Conservation (phyloP, 257 asterid species). For the Petunia secreta region DNA sequence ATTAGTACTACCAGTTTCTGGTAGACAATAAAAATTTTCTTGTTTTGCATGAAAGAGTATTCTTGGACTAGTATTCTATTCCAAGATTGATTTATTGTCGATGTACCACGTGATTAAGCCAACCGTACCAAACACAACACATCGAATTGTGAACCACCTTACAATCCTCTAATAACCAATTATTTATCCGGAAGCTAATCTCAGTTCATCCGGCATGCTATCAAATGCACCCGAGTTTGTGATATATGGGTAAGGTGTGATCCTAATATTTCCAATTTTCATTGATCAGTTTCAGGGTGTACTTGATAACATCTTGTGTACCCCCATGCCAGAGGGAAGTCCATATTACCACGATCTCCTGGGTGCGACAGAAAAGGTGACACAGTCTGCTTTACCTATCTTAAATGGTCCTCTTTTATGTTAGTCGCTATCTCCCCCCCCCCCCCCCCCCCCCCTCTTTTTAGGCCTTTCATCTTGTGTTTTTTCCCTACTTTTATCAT, state of each 20-base stretch:
- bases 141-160: not conserved
- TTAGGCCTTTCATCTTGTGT: not conserved
- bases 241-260: not conserved
- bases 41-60: not conserved
- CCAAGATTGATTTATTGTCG: conserved; percentile 1
- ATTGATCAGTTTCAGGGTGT: conserved; percentile 47
- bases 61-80: not conserved
- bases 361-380: conserved; percentile 64
- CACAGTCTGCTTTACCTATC: not conserved
- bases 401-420: conserved; percentile 3
- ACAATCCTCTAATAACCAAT: not conserved
- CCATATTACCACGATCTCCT: conserved; percentile 62
- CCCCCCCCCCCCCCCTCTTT: not conserved
- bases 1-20: not conserved
- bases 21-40: not conserved
- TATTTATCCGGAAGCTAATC: not conserved
- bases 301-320: conserved; percentile 46
- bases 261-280: conserved; percentile 10
- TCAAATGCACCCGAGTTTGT: conserved; percentile 8
- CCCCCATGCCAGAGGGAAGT: conserved; percentile 73
- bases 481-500: conserved; percentile 13
- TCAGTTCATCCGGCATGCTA: not conserved
- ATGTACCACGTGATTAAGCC: not conserved
- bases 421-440: not conserved
- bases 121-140: not conserved